A percentile compares a stretch with the other conserved stretches of the same genome.
phyloP scores from a whole-genome alignment of 345 rosid species.

The Aquilaria yunnanensis region DNA sequence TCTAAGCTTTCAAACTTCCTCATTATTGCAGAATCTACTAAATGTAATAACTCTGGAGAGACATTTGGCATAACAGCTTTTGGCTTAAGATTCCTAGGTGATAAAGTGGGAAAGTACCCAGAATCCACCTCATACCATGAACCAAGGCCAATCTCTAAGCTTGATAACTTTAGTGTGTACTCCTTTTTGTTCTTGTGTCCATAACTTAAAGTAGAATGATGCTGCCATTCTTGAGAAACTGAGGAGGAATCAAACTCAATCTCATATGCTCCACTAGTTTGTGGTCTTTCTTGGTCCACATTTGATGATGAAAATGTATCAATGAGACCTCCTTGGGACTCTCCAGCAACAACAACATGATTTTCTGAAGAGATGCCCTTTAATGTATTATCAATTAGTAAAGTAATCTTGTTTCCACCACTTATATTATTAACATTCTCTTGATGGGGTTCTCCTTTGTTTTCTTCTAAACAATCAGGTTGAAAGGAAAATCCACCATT shows the following conservation, averaged over 20 bases:
- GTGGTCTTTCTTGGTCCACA: conserved; percentile 40
- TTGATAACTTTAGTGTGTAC: conserved; percentile 35
- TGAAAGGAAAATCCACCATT: conserved; percentile 26
- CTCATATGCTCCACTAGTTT: conserved; percentile 25
- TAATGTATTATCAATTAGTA: conserved; percentile 20
- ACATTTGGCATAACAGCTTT: conserved; percentile 82
- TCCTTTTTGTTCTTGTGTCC: conserved; percentile 41
- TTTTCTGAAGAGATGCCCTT: conserved; percentile 75
- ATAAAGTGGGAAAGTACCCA: conserved; percentile 50
- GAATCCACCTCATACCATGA: conserved; percentile 36
- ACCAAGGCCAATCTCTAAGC: conserved; percentile 40
- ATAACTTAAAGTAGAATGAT: conserved; percentile 44
- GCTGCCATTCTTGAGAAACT: conserved; percentile 29
- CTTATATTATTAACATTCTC: conserved; percentile 23
- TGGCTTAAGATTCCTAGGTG: conserved; percentile 60
- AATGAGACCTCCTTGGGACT: conserved; percentile 18
- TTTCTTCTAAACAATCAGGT: conserved; percentile 30
- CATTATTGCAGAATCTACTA: conserved; percentile 99
- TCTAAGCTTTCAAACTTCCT: conserved; percentile 91
- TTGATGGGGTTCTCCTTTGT: conserved; percentile 28
- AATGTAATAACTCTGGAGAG: conserved; percentile 94
- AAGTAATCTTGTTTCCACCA: not conserved
- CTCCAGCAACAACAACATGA: conserved; percentile 40
- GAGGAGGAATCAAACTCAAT: conserved; percentile 30
- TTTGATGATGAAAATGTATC: conserved; percentile 33